Base-by-base conservation (phyloP, 805 yeast genomes). In the Metschnikowia baotianmanensis region DNA sequence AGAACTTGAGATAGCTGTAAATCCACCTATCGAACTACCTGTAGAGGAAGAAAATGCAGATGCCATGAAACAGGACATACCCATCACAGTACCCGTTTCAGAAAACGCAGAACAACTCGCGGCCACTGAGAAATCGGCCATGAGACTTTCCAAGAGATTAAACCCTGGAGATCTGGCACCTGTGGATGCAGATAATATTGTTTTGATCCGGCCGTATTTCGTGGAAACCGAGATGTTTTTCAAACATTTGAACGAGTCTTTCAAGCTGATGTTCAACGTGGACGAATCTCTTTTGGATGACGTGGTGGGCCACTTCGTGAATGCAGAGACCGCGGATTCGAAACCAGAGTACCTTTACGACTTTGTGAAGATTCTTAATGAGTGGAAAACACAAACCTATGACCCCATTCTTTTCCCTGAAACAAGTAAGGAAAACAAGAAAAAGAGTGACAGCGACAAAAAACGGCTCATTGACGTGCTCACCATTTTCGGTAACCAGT, bases 401-500 rank as follows among this genome's bases (percentile, higher is more conserved):
- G 45, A 58, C 19, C 33, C 42, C 4, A 33, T 53, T 3, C 38
- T 62, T 4, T 44, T 57, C 16, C 43, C 46, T 3, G 50, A 47
- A 12, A 45, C 45, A 16, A 43, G 37, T 4, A 28, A 38, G 4
- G 35, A 40, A 12, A 23, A 38, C 9, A 32, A 29, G 27, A 20
- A 26, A 25, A 31, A 40, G 19, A 38, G 34, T 36, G 59, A 62
- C 12, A 62, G 59, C 24, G 70, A 68, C 33, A 59, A 61, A 28
- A 40, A 56, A 10, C 58, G 59, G 31, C 55, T 68, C 13, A 40
- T 68, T 3, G 72, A 67, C 26, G 69, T 68, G 1, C 55, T 69
- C n/a, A 57, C 61, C 15, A 52, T 50, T 3, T 65, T 63, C 38
- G 66, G 65, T 2, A 55, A 48, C 30, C 49, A 43, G 17, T 35